Conservation (phyloP, 2,329 filamentous ascomycete genomes). For the Diaporthe humulicola region DNA sequence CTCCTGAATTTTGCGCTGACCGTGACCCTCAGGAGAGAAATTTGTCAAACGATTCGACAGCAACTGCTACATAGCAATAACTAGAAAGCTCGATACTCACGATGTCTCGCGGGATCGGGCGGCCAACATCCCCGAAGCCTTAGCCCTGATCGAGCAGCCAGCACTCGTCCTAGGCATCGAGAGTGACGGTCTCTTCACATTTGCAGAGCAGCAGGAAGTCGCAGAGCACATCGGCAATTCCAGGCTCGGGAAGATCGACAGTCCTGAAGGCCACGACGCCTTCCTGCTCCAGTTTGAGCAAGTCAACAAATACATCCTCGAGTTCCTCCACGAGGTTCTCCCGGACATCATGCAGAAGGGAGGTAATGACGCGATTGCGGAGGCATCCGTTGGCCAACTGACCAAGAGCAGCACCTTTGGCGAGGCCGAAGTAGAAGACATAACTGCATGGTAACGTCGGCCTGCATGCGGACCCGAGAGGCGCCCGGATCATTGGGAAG, state of each 20-base stretch:
- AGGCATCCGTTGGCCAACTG: constrained; percentile 69
- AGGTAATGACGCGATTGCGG: constrained; percentile 59
- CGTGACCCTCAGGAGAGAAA: constrained; percentile 70
- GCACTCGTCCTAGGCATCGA: constrained; percentile 94
- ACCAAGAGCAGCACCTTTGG: constrained; percentile 94
- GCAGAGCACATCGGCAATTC: constrained; percentile 85
- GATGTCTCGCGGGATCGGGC: constrained; percentile 87
- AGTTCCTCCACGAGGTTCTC: constrained; percentile 84
- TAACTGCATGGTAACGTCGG: constrained; percentile 84
- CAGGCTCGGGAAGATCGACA: constrained; percentile 88
- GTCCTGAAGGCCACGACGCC: constrained; percentile 94
- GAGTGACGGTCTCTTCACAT: constrained; percentile 95
- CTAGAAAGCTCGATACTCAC: constrained; percentile 96
- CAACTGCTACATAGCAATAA: constrained; percentile 99
- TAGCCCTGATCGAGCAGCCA: constrained; percentile 88
- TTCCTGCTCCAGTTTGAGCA: constrained; percentile 98
- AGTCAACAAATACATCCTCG: constrained; percentile 88
- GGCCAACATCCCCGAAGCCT: constrained; percentile 77
- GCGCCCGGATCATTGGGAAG: neutral
- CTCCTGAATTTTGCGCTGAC: neutral
- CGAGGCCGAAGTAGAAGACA: constrained; percentile 95
- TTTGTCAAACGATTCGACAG: constrained; percentile 98
- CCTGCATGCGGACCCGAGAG: neutral
- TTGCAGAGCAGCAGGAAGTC: constrained; percentile 94
- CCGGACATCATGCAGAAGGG: constrained; percentile 87